A percentile compares a stretch with the other conserved stretches of the same genome.
Evolutionary conservation across 495 filamentous ascomycete species (phyloP).

Genomic region (Hypomontagnella monticulosa): DNA sequence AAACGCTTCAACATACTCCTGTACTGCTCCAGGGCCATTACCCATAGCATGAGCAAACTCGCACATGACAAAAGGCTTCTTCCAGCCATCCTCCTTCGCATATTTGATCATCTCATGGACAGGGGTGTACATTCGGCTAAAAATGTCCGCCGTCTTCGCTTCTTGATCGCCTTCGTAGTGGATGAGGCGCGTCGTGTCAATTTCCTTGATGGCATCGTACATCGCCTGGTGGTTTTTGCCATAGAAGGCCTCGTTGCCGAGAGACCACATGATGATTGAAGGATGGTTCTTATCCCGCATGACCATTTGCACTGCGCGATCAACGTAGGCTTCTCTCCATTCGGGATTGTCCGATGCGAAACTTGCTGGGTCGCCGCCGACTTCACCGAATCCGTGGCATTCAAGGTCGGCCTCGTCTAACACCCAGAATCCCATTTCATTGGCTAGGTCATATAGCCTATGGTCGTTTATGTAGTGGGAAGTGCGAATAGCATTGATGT

Average conservation of each 20-base stretch:
- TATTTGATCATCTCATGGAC: slow-evolving; percentile 57
- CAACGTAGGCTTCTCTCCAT: slow-evolving; percentile 76
- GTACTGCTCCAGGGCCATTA: slow-evolving; percentile 73
- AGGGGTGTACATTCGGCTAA: slow-evolving; percentile 72
- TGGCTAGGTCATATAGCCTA: slow-evolving; percentile 69
- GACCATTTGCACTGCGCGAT: slow-evolving; percentile 72
- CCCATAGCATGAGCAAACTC: slow-evolving; percentile 81
- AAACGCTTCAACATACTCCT: slow-evolving; percentile 76
- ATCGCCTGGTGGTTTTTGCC: slow-evolving; percentile 74
- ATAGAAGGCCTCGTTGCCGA: slow-evolving; percentile 79
- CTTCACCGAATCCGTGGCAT: slow-evolving; percentile 72
- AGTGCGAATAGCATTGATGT: slow-evolving; percentile 74
- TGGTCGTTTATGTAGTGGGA: slow-evolving; percentile 71
- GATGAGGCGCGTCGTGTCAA: slow-evolving; percentile 66
- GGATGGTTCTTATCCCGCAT: slow-evolving; percentile 74
- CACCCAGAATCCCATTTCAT: slow-evolving; percentile 76
- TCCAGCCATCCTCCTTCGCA: slow-evolving; percentile 54
- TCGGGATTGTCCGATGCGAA: slow-evolving; percentile 71
- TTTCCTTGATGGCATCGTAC: slow-evolving; percentile 68
- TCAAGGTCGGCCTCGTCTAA: slow-evolving; percentile 79
- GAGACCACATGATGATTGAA: slow-evolving; percentile 75
- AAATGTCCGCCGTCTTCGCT: slow-evolving; percentile 70
- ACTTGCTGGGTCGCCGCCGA: slow-evolving; percentile 57
- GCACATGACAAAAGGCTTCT: slow-evolving; percentile 70
- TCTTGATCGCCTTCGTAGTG: slow-evolving; percentile 75